These are phyloP conservation scores for Mrakia frigida DNA, from an alignment of 768 basidiomycete genomes.

Conservation along the genomic window DNA sequence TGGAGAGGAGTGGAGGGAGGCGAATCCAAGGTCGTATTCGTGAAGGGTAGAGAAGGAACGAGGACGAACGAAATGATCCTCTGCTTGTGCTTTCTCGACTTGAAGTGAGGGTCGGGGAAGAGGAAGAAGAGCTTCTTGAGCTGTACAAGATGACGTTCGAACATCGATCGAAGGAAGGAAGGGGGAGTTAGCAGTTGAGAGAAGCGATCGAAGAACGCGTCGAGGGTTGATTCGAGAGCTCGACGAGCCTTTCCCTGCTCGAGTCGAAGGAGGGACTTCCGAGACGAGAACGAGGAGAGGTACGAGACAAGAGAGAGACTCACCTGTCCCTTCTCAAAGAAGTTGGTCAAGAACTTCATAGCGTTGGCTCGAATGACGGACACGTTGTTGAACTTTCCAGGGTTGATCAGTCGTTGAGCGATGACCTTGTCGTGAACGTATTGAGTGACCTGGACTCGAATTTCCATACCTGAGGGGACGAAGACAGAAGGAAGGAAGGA, in stretches of 20 bases:
- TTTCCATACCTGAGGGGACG: conserved; percentile 76
- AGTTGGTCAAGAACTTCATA: conserved; percentile 98
- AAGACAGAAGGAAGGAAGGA: background rate
- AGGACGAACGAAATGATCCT: conserved; percentile 74
- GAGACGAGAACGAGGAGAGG: no score
- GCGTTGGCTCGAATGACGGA: conserved; percentile 92
- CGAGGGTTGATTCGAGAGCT: background rate
- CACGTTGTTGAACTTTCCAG: conserved; percentile 56
- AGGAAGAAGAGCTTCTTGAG: conserved; percentile 92
- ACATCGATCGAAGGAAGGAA: background rate
- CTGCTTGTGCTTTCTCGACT: conserved; percentile 95
- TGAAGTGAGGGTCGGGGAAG: conserved; percentile 99
- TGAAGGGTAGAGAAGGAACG: background rate
- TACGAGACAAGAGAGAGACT: conserved; percentile 23
- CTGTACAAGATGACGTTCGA: conserved; percentile 33
- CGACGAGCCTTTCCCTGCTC: background rate
- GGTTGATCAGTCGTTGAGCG: conserved; percentile 65
- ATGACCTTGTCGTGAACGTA: conserved; percentile 91
- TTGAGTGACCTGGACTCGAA: conserved; percentile 90
- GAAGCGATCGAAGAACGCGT: background rate
- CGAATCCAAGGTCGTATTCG: no score
- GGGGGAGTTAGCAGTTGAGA: background rate
- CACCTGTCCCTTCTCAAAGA: conserved; percentile 78
- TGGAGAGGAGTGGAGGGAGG: conserved; percentile 5
- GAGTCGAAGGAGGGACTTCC: background rate